These are phyloP conservation scores for Bruguiera hainesii DNA, from an alignment of 441 rosid genomes.

Conservation along the genomic window DNA sequence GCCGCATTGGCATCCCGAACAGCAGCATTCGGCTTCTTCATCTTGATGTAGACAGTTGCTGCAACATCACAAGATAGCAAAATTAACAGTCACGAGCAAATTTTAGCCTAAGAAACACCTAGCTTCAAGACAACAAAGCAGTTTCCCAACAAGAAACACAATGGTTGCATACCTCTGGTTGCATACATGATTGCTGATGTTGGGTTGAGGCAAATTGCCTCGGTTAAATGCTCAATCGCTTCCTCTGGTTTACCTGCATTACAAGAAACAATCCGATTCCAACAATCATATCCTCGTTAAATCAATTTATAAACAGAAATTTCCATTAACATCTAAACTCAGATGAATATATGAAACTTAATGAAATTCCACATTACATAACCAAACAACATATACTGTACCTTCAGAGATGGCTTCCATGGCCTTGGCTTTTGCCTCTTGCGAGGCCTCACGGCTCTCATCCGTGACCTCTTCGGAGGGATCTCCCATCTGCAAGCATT, in stretches of 20 bases:
- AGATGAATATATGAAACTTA: neutral
- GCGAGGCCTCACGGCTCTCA: slow-evolving; percentile 83
- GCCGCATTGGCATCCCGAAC: slow-evolving; percentile 90
- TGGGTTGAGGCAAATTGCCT: slow-evolving; percentile 79
- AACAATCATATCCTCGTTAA: neutral
- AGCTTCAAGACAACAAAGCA: neutral
- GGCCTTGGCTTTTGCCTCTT: slow-evolving; percentile 76
- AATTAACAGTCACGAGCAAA: neutral
- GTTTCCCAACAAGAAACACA: neutral
- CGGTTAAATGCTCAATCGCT: slow-evolving; percentile 74
- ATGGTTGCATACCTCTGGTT: slow-evolving; percentile 63
- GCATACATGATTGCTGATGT: slow-evolving; percentile 93
- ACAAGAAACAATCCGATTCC: slow-evolving; percentile 7
- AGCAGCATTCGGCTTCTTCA: slow-evolving; percentile 99
- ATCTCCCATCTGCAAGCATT: slow-evolving; percentile 72
- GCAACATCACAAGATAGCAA: slow-evolving; percentile 22
- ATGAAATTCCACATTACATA: neutral
- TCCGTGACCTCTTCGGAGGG: slow-evolving; percentile 71
- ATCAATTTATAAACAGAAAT: neutral
- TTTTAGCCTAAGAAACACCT: neutral
- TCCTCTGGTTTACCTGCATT: slow-evolving; percentile 70
- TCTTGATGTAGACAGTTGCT: slow-evolving; percentile 90
- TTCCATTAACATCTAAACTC: neutral
- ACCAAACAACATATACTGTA: slow-evolving; percentile 1
- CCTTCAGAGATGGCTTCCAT: slow-evolving; percentile 86